Evolutionary conservation across 2,329 filamentous ascomycete species (phyloP).

Genomic region (Fusarium guadeloupense): DNA sequence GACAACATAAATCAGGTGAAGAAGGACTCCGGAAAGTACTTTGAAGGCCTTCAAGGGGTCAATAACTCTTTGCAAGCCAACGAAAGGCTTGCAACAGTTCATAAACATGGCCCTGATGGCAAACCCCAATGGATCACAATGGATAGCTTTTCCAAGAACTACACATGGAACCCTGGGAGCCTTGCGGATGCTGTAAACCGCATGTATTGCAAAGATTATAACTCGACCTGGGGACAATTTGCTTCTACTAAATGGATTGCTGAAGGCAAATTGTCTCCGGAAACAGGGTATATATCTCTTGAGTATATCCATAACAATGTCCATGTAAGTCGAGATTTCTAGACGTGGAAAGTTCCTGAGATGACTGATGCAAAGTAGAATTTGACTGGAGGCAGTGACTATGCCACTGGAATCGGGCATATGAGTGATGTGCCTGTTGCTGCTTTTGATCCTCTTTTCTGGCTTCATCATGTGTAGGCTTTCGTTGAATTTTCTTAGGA

Average conservation of each 20-base stretch:
- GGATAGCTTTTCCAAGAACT: neutral
- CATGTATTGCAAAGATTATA: constrained; percentile 26
- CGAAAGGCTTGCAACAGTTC: neutral
- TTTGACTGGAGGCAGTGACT: neutral
- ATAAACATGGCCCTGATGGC: neutral
- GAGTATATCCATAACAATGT: constrained; percentile 18
- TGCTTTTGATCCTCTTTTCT: constrained; percentile 72
- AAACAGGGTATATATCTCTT: neutral
- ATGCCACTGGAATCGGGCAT: constrained; percentile 44
- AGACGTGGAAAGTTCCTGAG: too few species aligned
- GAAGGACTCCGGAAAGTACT: neutral
- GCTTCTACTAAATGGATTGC: neutral
- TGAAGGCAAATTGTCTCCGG: neutral
- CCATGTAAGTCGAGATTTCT: neutral
- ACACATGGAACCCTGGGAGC: constrained; percentile 28
- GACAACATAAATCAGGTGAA: too few species aligned
- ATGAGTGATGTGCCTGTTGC: constrained; percentile 65
- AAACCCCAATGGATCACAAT: neutral
- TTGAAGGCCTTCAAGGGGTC: constrained; percentile 1
- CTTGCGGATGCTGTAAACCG: constrained; percentile 36
- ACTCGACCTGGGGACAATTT: neutral
- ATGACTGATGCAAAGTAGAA: too few species aligned
- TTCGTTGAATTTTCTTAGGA: too few species aligned
- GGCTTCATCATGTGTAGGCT: constrained; percentile 63
- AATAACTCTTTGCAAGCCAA: constrained; percentile 4